Evolutionary conservation across 108 stramenopile genomes (phyloP).

Genomic region (Pseudonitzschia delicatissima): DNA sequence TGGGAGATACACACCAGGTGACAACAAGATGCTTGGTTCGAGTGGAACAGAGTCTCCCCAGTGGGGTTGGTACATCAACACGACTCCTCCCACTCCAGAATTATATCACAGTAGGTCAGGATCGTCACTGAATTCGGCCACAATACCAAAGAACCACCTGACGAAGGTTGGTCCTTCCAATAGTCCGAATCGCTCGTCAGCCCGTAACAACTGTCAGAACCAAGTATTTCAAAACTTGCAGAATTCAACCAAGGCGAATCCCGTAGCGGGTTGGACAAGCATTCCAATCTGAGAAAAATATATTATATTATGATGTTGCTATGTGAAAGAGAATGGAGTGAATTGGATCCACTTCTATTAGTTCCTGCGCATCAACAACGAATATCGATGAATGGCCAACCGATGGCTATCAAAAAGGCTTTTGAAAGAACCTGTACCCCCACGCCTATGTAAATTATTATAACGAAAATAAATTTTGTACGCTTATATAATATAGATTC

Average conservation of each 20-base stretch:
- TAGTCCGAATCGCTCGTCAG: not conserved
- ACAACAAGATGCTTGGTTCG: not conserved
- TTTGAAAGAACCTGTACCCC: no score
- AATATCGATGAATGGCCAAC: no score
- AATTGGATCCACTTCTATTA: not conserved
- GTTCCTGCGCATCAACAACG: no score
- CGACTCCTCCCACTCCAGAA: slow-evolving; percentile 78
- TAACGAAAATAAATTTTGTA: no score
- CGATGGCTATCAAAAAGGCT: no score
- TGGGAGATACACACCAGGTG: slow-evolving; percentile 4
- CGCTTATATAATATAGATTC: no score
- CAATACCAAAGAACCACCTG: not conserved
- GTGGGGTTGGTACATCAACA: slow-evolving; percentile 76
- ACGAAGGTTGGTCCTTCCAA: not conserved
- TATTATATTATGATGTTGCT: no score
- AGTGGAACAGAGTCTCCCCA: slow-evolving; percentile 57
- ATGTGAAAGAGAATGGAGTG: not conserved
- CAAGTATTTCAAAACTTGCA: slow-evolving; percentile 44
- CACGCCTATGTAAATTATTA: no score
- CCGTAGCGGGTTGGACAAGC: slow-evolving; percentile 40
- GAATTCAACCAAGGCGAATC: slow-evolving; percentile 15
- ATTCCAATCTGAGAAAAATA: slow-evolving; percentile 28
- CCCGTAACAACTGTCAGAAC: no score
- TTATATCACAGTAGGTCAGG: slow-evolving; percentile 39
- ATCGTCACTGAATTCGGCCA: not conserved